Conservation (phyloP, 2,329 filamentous ascomycete genomes). For the Phaeosphaeria sp. region DNA sequence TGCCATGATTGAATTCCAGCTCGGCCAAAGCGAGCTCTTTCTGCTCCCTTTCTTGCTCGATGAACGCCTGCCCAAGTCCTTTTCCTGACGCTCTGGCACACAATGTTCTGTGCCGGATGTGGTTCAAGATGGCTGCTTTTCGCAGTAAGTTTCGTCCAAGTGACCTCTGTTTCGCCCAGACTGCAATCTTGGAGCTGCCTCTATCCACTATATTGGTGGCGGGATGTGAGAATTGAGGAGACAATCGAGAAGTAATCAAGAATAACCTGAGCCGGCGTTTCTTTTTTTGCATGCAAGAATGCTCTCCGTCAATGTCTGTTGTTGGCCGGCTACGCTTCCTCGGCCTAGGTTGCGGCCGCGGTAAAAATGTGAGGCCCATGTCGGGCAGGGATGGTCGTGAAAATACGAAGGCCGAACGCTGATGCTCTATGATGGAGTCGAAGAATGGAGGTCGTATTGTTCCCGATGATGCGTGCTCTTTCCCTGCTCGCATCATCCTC, state of each 20-base stretch:
- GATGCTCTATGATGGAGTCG: conserved; percentile 14
- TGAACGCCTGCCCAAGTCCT: conserved; percentile 22
- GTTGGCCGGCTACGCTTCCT: conserved; percentile 60
- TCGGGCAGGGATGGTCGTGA: conserved; percentile 28
- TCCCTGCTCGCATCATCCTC: conserved; percentile 36
- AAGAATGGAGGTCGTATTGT: conserved; percentile 11
- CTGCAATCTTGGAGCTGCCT: conserved; percentile 57
- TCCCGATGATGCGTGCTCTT: conserved; percentile 14
- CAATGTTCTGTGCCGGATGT: conserved; percentile 55
- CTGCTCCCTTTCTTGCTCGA: conserved; percentile 41
- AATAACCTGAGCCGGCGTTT: conserved; percentile 69
- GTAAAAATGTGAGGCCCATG: conserved; percentile 45
- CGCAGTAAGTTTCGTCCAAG: conserved; percentile 62
- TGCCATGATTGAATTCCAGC: conserved; percentile 39
- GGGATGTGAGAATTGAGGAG: conserved; percentile 71
- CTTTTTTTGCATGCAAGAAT: conserved; percentile 63
- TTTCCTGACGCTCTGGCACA: conserved; percentile 24
- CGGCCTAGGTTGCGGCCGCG: conserved; percentile 24
- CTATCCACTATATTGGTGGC: conserved; percentile 73
- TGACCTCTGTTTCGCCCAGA: conserved; percentile 56
- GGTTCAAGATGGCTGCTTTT: conserved; percentile 71
- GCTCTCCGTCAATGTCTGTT: conserved; percentile 63
- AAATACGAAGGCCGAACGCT: conserved; percentile 42
- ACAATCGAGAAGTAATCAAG: conserved; percentile 73
- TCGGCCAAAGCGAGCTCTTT: conserved; percentile 40